Base-by-base conservation (phyloP, 257 asterid species). In the Fraxinus quadrangulata region DNA sequence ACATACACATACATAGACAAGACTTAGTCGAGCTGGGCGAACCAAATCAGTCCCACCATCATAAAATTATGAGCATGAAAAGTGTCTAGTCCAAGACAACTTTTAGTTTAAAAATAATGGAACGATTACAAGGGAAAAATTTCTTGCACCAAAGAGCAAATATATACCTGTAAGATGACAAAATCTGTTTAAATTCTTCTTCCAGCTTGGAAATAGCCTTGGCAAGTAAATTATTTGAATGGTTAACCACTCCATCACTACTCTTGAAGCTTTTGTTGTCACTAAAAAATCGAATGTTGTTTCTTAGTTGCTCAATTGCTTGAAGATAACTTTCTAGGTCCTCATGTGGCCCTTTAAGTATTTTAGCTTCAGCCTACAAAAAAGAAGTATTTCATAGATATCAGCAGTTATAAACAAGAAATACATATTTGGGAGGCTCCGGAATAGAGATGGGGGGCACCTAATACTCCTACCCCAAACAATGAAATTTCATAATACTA, bases 201-300 rank as follows among this genome's bases (percentile, higher is more conserved):
- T 94, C 98, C 81, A 96, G 96, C 92, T 91, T 96, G 24, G 96
- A 92, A 83, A 96, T 92, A 80, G 99, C 99, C 82, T 94, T 96
- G 75, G 96, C 80, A 84, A 96, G 99, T 77, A 96, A 83, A 85
- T 42, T 84, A 81, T 93, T 96, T 49, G 97, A 87, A 73, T 92
- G 97, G 87, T 66, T 96, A 83, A 96, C 90, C 72, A 96, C 97
- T 74, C 98, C 99, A 85, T 95, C 97, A 72, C 99, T 93, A 83
- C 97, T 96, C 89, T 93, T 96, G 80, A 91, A 93, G 84, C 94
- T 96, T 89, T 90, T 92, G 86, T 92, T 96, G 90, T 88, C 93
- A 88, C 88, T 89, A 86, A 96, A 96, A 85, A 96, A 96, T 59
- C 80, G 83, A 79, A 96, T 88, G 79, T 96, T 96, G 83, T 84